Evolutionary conservation across 106 monocot species (phyloP).

Genomic region (Platanthera zijinensis): DNA sequence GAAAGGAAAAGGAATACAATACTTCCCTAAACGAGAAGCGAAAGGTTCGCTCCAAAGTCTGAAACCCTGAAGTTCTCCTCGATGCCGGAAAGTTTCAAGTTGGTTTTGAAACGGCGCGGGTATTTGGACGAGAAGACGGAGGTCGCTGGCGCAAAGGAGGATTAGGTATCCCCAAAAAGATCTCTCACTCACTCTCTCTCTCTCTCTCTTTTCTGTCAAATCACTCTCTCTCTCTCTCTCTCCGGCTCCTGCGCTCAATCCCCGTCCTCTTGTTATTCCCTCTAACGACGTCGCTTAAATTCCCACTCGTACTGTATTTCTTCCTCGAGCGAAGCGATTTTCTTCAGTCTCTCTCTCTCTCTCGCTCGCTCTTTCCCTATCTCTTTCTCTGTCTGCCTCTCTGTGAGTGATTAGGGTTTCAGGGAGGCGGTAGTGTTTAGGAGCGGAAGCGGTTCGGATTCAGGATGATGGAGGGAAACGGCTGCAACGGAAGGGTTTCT

Average conservation of each 20-base stretch:
- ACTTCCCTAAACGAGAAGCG: neutral
- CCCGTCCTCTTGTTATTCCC: neutral
- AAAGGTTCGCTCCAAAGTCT: neutral
- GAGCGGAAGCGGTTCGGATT: slow-evolving; percentile 10
- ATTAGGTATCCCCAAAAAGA: neutral
- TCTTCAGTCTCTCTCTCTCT: neutral
- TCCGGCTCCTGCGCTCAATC: neutral
- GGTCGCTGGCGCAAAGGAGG: neutral
- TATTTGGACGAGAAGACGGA: neutral
- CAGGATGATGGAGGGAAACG: slow-evolving; percentile 9
- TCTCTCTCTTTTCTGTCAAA: neutral
- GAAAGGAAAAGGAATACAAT: neutral
- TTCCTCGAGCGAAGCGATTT: too few relatives aligned
- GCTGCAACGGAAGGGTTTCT: slow-evolving; percentile 5
- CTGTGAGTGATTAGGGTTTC: slow-evolving; percentile 2
- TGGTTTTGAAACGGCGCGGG: neutral
- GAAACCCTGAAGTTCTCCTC: neutral
- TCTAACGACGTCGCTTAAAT: neutral
- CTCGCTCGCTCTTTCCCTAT: too few relatives aligned
- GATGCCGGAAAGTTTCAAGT: neutral
- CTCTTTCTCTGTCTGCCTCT: neutral
- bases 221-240: neutral
- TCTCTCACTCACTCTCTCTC: neutral
- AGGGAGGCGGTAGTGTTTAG: neutral
- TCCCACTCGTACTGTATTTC: neutral